phyloP scores from a whole-genome alignment of 371 early-diverging fungal species.

The Apophysomyces variabilis region DNA sequence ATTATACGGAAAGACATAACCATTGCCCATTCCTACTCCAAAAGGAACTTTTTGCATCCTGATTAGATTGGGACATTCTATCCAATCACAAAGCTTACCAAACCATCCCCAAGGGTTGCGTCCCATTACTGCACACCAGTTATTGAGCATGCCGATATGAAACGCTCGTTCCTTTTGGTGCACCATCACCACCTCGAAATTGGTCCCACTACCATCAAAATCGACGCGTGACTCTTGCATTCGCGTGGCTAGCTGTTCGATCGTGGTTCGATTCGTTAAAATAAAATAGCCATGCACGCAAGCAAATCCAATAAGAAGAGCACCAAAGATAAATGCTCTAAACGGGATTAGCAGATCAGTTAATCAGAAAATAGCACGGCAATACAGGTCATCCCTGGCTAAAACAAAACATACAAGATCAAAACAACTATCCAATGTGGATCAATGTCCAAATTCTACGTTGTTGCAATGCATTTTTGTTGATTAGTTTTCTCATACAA shows the following conservation, averaged over 20 bases:
- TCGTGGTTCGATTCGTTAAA: conserved; percentile 57
- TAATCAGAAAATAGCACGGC: conserved; percentile 5
- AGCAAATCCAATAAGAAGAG: conserved; percentile 51
- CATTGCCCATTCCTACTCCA: conserved; percentile 50
- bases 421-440: conserved; percentile 47
- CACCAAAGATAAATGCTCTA: conserved; percentile 46
- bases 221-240: conserved; percentile 47
- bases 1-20: conserved; percentile 55
- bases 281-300: conserved; percentile 56
- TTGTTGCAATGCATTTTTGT: background rate
- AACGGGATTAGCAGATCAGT: background rate
- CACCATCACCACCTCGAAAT: conserved; percentile 52
- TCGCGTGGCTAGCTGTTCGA: conserved; percentile 56
- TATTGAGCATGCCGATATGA: conserved; percentile 43
- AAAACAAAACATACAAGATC: conserved; percentile 30
- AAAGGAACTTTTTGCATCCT: conserved; percentile 34
- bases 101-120: conserved; percentile 39
- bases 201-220: conserved; percentile 46
- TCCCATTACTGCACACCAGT: conserved; percentile 56
- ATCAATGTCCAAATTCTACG: conserved; percentile 33
- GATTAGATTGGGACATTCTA: background rate
- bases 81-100: conserved; percentile 32
- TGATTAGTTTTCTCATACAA: background rate
- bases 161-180: conserved; percentile 51
- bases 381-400: too few species aligned